phyloP scores from a whole-genome alignment of 1,284 basidiomycete species.

The Cutaneotrichosporon arboriforme region DNA sequence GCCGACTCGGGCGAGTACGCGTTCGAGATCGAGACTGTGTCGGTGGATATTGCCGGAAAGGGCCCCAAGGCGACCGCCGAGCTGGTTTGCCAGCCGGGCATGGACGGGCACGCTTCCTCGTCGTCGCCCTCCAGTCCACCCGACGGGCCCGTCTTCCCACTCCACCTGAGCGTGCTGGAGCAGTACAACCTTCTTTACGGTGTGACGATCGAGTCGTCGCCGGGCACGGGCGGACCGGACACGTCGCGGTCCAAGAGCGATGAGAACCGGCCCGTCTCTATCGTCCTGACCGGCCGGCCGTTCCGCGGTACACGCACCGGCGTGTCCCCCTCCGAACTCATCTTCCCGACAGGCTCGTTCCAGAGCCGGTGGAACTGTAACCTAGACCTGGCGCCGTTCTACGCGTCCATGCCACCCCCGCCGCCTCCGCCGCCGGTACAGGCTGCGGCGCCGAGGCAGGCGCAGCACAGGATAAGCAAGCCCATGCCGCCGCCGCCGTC shows the following conservation, averaged over 20 bases:
- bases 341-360: conserved; percentile 62
- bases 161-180: conserved; percentile 61
- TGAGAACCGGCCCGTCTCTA: conserved; percentile 67
- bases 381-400: conserved; percentile 61
- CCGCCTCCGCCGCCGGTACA: conserved; percentile 12
- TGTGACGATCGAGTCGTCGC: conserved; percentile 52
- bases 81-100: conserved; percentile 44
- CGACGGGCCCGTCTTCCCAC: conserved; percentile 55
- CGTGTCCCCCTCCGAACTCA: too few species aligned
- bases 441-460: conserved; percentile 6
- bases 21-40: conserved; percentile 66
- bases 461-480: conserved; percentile 5
- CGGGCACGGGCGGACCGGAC: conserved; percentile 15
- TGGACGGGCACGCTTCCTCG: conserved; percentile 26
- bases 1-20: conserved; percentile 52
- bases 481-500: conserved; percentile 13
- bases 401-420: conserved; percentile 25
- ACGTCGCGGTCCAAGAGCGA: conserved; percentile 44
- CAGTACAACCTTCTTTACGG: conserved; percentile 83
- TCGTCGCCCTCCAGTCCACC: not conserved
- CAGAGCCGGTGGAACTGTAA: conserved; percentile 80
- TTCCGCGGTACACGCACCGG: conserved; percentile 8
- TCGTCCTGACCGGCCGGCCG: conserved; percentile 69
- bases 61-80: conserved; percentile 59
- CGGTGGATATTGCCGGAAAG: conserved; percentile 67